Percentiles rank a stretch among this genome's conserved stretches.
Evolutionary conservation across 2,329 filamentous ascomycete genomes (phyloP).

Genomic region (Clonostachys chloroleuca): DNA sequence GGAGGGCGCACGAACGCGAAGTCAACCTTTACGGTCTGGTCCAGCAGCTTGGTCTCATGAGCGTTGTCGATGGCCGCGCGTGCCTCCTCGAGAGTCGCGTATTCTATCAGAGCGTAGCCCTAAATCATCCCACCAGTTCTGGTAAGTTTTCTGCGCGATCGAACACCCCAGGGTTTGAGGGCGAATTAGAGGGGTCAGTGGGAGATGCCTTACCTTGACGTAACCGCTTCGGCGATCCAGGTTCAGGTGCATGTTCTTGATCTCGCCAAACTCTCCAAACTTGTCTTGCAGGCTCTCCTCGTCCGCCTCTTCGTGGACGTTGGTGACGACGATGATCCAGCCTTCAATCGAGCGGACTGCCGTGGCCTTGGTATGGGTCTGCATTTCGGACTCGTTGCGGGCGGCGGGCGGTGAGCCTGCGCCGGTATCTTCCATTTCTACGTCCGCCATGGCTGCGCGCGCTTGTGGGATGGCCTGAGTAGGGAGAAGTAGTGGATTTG

Average conservation of each 20-base stretch:
- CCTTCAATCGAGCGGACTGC: constrained; percentile 85
- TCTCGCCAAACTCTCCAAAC: constrained; percentile 77
- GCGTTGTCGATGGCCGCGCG: constrained; percentile 77
- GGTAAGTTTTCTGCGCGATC: not conserved
- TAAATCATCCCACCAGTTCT: constrained; percentile 24
- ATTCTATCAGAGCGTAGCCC: constrained; percentile 85
- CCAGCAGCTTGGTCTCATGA: constrained; percentile 72
- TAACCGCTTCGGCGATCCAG: constrained; percentile 79
- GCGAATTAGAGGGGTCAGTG: not conserved
- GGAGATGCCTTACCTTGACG: constrained; percentile 60
- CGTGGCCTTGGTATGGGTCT: constrained; percentile 68
- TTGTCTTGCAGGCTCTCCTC: constrained; percentile 79
- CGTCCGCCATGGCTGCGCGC: constrained; percentile 5
- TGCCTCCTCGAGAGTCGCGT: constrained; percentile 73
- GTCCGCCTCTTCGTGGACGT: constrained; percentile 82
- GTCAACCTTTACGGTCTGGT: constrained; percentile 77
- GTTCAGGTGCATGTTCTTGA: constrained; percentile 83
- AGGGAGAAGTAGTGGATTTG: too few relatives aligned
- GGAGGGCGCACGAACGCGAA: constrained; percentile 83
- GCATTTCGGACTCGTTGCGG: constrained; percentile 60
- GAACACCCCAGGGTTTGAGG: not conserved
- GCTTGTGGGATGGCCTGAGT: too few relatives aligned
- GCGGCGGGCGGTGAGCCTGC: constrained; percentile 24
- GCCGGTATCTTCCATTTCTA: constrained; percentile 55
- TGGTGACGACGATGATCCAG: constrained; percentile 84